These are phyloP conservation scores for Fusarium chuoi DNA, from an alignment of 2,329 filamentous ascomycete species.

Conservation along the genomic window DNA sequence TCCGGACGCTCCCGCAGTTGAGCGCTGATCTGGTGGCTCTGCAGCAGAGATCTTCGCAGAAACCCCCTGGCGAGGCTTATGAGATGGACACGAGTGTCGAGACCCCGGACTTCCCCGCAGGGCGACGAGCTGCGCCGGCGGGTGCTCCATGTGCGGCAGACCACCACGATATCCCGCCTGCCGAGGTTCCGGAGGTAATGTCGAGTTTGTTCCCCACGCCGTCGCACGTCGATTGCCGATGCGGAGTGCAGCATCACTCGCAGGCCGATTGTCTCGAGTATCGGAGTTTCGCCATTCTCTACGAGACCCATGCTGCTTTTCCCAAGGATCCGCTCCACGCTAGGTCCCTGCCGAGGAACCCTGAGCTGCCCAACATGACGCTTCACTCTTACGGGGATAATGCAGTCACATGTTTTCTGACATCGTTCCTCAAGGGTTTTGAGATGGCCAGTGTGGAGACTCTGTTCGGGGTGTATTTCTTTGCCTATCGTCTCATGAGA, in stretches of 20 bases:
- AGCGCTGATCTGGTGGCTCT: slow-evolving; percentile 22
- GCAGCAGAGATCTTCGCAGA: slow-evolving; percentile 23
- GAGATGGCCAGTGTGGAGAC: slow-evolving; percentile 38
- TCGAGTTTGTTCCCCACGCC: slow-evolving; percentile 21
- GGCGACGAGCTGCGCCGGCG: background rate
- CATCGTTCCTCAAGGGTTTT: slow-evolving; percentile 39
- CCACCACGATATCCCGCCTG: slow-evolving; percentile 9
- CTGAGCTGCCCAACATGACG: slow-evolving; percentile 36
- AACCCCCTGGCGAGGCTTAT: slow-evolving; percentile 14
- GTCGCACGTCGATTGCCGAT: slow-evolving; percentile 40
- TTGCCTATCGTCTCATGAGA: slow-evolving; percentile 40
- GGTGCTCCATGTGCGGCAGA: slow-evolving; percentile 4
- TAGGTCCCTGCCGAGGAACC: slow-evolving; percentile 38
- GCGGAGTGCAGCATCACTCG: slow-evolving; percentile 40
- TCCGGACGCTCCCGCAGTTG: slow-evolving; percentile 20
- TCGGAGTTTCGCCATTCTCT: slow-evolving; percentile 40
- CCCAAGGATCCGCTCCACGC: slow-evolving; percentile 31
- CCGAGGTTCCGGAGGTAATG: slow-evolving; percentile 6
- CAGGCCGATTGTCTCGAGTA: slow-evolving; percentile 40
- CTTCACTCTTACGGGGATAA: slow-evolving; percentile 40
- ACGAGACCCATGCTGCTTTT: slow-evolving; percentile 40
- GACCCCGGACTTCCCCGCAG: slow-evolving; percentile 17
- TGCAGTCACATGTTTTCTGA: slow-evolving; percentile 34
- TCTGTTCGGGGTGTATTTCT: slow-evolving; percentile 40
- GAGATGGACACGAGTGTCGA: slow-evolving; percentile 2